Evolutionary conservation across 2,329 filamentous ascomycete genomes (phyloP).

Genomic region (Cladosporium velox): DNA sequence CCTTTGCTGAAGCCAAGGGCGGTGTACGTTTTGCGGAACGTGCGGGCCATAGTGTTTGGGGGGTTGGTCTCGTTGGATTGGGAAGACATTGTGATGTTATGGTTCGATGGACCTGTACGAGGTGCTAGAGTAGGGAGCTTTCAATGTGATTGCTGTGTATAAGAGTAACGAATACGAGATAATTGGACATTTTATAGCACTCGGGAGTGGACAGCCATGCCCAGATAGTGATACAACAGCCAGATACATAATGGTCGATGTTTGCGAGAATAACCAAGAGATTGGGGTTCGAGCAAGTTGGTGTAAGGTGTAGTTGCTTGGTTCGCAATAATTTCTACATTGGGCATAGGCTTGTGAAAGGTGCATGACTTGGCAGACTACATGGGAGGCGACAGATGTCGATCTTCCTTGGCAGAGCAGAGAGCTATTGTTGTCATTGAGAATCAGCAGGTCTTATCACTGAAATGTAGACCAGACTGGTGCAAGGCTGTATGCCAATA

Average conservation of each 20-base stretch:
- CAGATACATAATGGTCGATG: background rate
- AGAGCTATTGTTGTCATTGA: background rate
- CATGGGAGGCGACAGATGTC: background rate
- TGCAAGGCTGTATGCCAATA: background rate
- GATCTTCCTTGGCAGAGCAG: background rate
- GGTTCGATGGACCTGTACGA: background rate
- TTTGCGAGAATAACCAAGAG: background rate
- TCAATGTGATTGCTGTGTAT: background rate
- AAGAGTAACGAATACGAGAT: background rate
- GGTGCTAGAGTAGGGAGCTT: background rate
- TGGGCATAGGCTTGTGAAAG: background rate
- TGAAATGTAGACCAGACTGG: background rate
- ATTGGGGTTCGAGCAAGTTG: background rate
- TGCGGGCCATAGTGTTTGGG: conserved; percentile 4
- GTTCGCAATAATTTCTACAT: background rate
- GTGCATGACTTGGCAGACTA: conserved; percentile 1
- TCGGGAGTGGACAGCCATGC: background rate
- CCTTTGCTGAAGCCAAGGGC: conserved; percentile 57
- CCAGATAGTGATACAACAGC: background rate
- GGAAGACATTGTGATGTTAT: background rate
- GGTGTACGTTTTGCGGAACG: conserved; percentile 41
- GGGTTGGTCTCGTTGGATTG: background rate
- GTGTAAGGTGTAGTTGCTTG: background rate
- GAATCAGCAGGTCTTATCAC: background rate
- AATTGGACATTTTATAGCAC: background rate